Percentiles rank a stretch among this genome's conserved stretches.
Conservation (phyloP, 345 rosid genomes). For the Hibiscus syriacus region DNA sequence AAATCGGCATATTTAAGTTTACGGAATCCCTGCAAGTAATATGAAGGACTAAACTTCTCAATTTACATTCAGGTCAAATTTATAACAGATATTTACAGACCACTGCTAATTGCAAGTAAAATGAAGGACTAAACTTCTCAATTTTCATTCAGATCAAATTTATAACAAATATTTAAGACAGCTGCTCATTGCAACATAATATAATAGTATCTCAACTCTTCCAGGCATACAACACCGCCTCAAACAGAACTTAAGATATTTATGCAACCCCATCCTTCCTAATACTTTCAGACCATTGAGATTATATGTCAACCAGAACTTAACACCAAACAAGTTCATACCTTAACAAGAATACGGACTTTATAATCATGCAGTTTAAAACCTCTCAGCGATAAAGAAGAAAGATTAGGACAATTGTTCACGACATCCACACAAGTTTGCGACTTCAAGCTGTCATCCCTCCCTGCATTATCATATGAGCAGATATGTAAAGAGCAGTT, state of each 20-base stretch:
- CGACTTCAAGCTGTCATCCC: constrained; percentile 56
- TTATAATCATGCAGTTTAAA: constrained; percentile 61
- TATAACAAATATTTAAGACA: neutral
- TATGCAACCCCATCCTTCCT: neutral
- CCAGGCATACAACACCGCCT: neutral
- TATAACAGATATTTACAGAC: neutral
- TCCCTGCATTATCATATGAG: constrained; percentile 38
- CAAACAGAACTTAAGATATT: neutral
- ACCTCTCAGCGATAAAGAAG: constrained; percentile 75
- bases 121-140: constrained; percentile 1
- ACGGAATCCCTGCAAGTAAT: constrained; percentile 46
- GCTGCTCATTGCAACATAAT: neutral
- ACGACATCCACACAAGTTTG: constrained; percentile 63
- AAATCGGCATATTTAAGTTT: constrained; percentile 67
- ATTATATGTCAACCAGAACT: neutral
- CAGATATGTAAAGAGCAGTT: constrained; percentile 3
- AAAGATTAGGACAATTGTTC: constrained; percentile 58
- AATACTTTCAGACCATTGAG: constrained; percentile 1
- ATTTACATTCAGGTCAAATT: constrained; percentile 3
- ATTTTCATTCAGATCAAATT: constrained; percentile 1
- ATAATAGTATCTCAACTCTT: constrained; percentile 5
- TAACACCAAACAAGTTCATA: constrained; percentile 16
- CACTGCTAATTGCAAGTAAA: neutral
- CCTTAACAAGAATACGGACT: constrained; percentile 62
- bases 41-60: constrained; percentile 2